Base-by-base conservation (phyloP, 805 yeast genomes). In the Metschnikowia peoriensis region DNA sequence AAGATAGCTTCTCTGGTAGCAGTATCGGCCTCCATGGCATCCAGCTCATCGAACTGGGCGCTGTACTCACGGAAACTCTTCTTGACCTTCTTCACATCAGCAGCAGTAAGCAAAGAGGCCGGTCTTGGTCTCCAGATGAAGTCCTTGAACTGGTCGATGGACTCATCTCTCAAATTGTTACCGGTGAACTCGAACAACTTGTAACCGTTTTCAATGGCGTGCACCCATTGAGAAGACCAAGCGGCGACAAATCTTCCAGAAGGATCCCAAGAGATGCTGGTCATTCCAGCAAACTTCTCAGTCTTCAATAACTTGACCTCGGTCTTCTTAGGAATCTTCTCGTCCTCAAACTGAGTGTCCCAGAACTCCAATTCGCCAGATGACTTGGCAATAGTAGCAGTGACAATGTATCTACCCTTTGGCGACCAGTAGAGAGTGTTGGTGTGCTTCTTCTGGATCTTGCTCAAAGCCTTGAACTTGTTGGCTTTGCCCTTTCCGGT, bases 81-180 rank as follows among this genome's bases (percentile, higher is more conserved):
- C 77, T 89, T 83, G 57, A 94, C 90, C 80, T 86, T 87, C 86
- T 90, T 89, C 77, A 83, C 83, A 70, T 89, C 96, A 60, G 83
- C 86, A 63, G 85, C 83, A 55, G 85, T 77, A 66, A 94, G 82
- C 59, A 85, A 71, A 1, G 91, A 79, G 16, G 81, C 82, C 47
- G 99, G 99, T 76, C 99, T 86, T 65, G 98, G 98, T 79, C 99
- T 88, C 99, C 99, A 94, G 56, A 83, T 77, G 65, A 93, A 89
- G 56, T 88, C 92, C 73, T 85, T 88, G 82, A 94, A 90, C 51
- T 85, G 88, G 63, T 89, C 94, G 55, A 89, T 70, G 27, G 80
- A 70, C 65, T 92, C 96, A 62, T 88, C 94, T 61, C 85, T 84
- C 55, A 89, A 70, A 59, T 84, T 60, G 60, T 77, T 79, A 65